These are phyloP conservation scores for Pleochaeta shiraiana DNA, from an alignment of 2,329 filamentous ascomycete genomes.

Conservation along the genomic window DNA sequence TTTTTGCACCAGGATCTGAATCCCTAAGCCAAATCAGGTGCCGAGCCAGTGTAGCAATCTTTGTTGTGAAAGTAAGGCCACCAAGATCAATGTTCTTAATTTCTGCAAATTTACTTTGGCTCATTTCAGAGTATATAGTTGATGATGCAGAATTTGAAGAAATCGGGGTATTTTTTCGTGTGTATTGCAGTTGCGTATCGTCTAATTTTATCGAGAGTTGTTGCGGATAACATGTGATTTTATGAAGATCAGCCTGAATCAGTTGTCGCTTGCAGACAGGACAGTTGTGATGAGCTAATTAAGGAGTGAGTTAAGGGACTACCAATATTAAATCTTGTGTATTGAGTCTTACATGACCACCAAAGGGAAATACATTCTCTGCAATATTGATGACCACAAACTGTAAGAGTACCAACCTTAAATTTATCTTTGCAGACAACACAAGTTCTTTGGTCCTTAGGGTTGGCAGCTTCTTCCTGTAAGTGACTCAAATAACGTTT, in stretches of 20 bases:
- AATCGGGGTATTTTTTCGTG: constrained; percentile 12
- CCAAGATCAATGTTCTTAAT: constrained; percentile 66
- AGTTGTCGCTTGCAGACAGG: constrained; percentile 64
- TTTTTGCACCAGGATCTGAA: constrained; percentile 70
- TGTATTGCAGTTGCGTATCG: constrained; percentile 8
- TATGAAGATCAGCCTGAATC: constrained; percentile 46
- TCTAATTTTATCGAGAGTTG: constrained; percentile 39
- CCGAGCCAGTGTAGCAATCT: constrained; percentile 63
- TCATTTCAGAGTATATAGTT: constrained; percentile 58
- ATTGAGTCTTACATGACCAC: constrained; percentile 29
- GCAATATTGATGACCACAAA: constrained; percentile 85
- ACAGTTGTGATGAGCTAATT: constrained; percentile 42
- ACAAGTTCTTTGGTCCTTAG: constrained; percentile 46
- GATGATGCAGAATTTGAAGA: constrained; percentile 16
- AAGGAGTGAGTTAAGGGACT: neutral
- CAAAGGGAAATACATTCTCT: constrained; percentile 67
- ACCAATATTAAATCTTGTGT: neutral
- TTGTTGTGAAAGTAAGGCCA: constrained; percentile 60
- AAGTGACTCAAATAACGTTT: constrained; percentile 41
- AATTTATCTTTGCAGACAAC: constrained; percentile 69
- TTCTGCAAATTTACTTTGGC: constrained; percentile 44
- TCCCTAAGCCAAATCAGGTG: constrained; percentile 73
- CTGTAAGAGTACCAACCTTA: constrained; percentile 57
- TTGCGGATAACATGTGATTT: constrained; percentile 31
- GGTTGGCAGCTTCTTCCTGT: constrained; percentile 23